Evolutionary conservation across 305 asterid species (phyloP).

Genomic region (Fraxinus sp.): DNA sequence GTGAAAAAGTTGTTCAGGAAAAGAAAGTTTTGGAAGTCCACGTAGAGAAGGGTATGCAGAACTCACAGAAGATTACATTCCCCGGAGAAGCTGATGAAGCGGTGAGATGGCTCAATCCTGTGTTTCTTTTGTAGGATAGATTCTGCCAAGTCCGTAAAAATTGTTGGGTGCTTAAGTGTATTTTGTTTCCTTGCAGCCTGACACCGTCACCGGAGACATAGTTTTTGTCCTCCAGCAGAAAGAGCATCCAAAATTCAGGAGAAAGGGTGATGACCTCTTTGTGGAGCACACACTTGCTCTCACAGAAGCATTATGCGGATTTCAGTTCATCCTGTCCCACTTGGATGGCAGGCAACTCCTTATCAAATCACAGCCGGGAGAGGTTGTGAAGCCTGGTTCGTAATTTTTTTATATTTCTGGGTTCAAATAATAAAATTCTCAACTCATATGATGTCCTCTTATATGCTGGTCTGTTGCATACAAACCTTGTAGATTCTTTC

Average conservation of each 20-base stretch:
- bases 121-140: not conserved
- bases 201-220: constrained; percentile 66
- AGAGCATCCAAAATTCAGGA: constrained; percentile 73
- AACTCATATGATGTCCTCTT: not conserved
- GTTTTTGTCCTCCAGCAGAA: constrained; percentile 78
- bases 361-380: constrained; percentile 70
- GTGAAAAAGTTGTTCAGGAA: constrained; percentile 57
- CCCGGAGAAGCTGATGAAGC: constrained; percentile 68
- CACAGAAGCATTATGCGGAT: constrained; percentile 81
- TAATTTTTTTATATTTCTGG: not conserved
- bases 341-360: constrained; percentile 78
- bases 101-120: constrained; percentile 28
- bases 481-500: constrained; percentile 40
- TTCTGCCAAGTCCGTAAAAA: not conserved
- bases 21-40: constrained; percentile 61
- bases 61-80: constrained; percentile 54
- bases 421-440: not conserved
- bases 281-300: constrained; percentile 65
- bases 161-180: not conserved
- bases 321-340: constrained; percentile 65
- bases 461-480: not conserved
- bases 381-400: constrained; percentile 81
- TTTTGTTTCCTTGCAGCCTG: constrained; percentile 56
- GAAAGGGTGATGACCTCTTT: constrained; percentile 78
- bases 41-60: constrained; percentile 65